A percentile compares a stretch with the other conserved stretches of the same genome.
phyloP scores from a whole-genome alignment of 805 yeast genomes.

The Saccharomycopsis schoenii region DNA sequence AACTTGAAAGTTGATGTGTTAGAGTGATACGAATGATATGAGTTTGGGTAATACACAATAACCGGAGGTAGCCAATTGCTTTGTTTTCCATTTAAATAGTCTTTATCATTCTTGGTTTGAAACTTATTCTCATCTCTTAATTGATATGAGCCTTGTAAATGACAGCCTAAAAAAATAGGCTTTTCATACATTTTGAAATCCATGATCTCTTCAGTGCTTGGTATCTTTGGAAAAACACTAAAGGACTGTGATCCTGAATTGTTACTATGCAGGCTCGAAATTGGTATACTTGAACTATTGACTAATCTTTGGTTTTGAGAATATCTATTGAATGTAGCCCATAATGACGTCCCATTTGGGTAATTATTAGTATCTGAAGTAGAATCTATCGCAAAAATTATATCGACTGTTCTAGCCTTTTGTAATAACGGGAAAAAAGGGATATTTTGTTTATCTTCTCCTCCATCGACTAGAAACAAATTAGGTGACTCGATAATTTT shows the following conservation, averaged over 20 bases:
- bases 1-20: conserved; percentile 66
- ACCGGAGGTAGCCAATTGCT: conserved; percentile 55
- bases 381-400: conserved; percentile 52
- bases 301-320: neutral
- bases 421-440: conserved; percentile 60
- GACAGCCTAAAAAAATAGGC: conserved; percentile 82
- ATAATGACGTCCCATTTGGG: conserved; percentile 51
- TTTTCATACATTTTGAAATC: conserved; percentile 39
- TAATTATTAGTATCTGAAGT: conserved; percentile 43
- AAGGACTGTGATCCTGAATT: conserved; percentile 21
- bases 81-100: neutral
- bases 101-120: neutral
- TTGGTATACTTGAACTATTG: conserved; percentile 1
- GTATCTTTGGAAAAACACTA: conserved; percentile 55
- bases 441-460: conserved; percentile 65
- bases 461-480: conserved; percentile 62
- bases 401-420: conserved; percentile 50
- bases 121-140: neutral
- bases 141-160: conserved; percentile 22
- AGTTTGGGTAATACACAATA: conserved; percentile 64
- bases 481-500: conserved; percentile 25
- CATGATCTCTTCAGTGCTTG: conserved; percentile 40
- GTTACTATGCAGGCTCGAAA: neutral
- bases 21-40: conserved; percentile 51
- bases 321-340: conserved; percentile 29